These are phyloP conservation scores for Dimocarpus longan DNA, from an alignment of 345 rosid species.

Conservation along the genomic window DNA sequence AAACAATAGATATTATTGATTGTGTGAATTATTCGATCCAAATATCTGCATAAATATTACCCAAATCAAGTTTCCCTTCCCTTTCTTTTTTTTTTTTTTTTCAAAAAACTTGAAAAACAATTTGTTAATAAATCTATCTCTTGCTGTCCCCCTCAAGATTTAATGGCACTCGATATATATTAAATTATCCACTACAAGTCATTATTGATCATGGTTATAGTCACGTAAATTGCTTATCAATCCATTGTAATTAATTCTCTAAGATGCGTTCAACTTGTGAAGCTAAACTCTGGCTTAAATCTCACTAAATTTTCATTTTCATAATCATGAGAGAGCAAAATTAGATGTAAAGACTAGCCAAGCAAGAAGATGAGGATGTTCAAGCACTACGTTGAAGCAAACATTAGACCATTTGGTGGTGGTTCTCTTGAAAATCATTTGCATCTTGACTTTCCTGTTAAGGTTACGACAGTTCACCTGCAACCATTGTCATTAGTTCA, in stretches of 20 bases:
- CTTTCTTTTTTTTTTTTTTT: too few relatives aligned
- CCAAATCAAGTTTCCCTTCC: background rate
- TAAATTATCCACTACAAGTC: too few relatives aligned
- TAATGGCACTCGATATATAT: too few relatives aligned
- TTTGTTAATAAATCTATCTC: too few relatives aligned
- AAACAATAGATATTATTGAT: too few relatives aligned
- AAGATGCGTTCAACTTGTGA: background rate
- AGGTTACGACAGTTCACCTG: background rate
- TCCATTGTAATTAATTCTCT: background rate
- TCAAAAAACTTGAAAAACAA: background rate
- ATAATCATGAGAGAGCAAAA: background rate
- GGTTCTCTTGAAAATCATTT: background rate
- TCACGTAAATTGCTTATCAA: too few relatives aligned
- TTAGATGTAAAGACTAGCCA: constrained; percentile 14
- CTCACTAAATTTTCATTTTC: background rate
- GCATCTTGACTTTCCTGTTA: constrained; percentile 13
- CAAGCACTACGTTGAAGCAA: constrained; percentile 24
- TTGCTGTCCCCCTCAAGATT: too few relatives aligned
- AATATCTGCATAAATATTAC: too few relatives aligned
- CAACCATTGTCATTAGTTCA: background rate
- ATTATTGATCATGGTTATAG: too few relatives aligned
- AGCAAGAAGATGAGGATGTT: background rate
- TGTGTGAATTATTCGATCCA: too few relatives aligned
- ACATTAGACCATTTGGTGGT: background rate
- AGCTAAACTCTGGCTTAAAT: background rate